phyloP scores from a whole-genome alignment of 2,329 filamentous ascomycete genomes.

The Mollisiaceae sp. region DNA sequence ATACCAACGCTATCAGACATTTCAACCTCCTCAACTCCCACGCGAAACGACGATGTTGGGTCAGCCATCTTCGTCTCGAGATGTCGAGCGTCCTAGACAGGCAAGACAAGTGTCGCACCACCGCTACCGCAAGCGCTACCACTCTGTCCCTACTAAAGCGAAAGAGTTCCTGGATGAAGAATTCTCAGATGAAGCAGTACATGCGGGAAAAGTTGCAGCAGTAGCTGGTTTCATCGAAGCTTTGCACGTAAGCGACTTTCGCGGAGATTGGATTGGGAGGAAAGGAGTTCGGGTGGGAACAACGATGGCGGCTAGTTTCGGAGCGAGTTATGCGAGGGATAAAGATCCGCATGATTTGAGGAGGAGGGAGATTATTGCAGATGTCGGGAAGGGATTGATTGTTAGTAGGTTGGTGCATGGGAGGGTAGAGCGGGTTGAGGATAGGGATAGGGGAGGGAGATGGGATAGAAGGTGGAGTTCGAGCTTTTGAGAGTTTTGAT shows the following conservation, averaged over 20 bases:
- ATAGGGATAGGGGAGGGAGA: background rate
- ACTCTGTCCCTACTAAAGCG: background rate
- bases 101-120: background rate
- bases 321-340: conserved; percentile 19
- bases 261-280: conserved; percentile 46
- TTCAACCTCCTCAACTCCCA: background rate
- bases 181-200: conserved; percentile 25
- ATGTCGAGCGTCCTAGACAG: background rate
- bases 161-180: background rate
- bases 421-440: background rate
- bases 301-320: conserved; percentile 23
- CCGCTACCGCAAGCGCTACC: background rate
- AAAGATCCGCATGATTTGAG: conserved; percentile 17
- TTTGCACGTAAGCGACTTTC: conserved; percentile 47
- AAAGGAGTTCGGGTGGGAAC: conserved; percentile 31
- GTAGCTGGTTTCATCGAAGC: conserved; percentile 46
- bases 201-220: conserved; percentile 36
- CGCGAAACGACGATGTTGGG: background rate
- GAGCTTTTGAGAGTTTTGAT: conserved; percentile 13
- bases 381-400: conserved; percentile 24
- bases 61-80: background rate
- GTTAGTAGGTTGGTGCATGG: conserved; percentile 24
- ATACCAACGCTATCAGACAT: background rate
- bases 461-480: conserved; percentile 16
- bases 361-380: conserved; percentile 19